Base-by-base conservation (phyloP, 169 alveolate species). In the Cryptosporidium ryanae region DNA sequence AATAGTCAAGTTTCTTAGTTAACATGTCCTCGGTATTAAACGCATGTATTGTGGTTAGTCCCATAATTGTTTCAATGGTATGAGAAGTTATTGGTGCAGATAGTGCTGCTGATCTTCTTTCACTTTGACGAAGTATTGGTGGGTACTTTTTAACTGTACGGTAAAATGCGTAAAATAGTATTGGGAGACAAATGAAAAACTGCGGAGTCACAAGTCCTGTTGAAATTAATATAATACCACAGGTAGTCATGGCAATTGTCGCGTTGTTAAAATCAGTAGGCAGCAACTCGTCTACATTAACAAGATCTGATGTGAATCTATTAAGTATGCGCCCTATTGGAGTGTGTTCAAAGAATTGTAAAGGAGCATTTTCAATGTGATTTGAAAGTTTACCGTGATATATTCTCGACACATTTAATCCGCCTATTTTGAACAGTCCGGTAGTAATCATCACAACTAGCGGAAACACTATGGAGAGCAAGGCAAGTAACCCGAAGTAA, bases 281-380 rank as follows among this genome's bases (percentile, higher is more conserved):
- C 0, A 90, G 59, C 18, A 84, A 38, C 49, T 52, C 93, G 81
- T 93, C 95, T 18, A 91, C 50, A 18, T 57, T 64, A 52, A 65
- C 46, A 0, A 89, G 54, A 64, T 93, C 96, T 67, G 83, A 81
- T 21, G 96, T 68, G 84, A 95, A 93, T 31, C 97, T 91, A 34
- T 93, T 94, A 48, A 93, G 71, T 38, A 94, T 64, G 1, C 96
- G 89, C 10, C 97, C 97, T 32, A 90, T 59, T 0, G 96, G 96
- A 17, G 94, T 93, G 23, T 90, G 59, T 66, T 95, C 96, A 67
- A 93, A 95, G 92, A 94, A 95, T 32, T 65, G 15, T 81, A 92
- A 59, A 50, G 93, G 92, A 31, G 90, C 93, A 49, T 55, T 64
- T 82, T 64, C 49, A 38, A 76, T 76, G 29, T 76, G 71, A 5